Conservation (phyloP, 768 basidiomycete genomes). For the Lactarius vividus region DNA sequence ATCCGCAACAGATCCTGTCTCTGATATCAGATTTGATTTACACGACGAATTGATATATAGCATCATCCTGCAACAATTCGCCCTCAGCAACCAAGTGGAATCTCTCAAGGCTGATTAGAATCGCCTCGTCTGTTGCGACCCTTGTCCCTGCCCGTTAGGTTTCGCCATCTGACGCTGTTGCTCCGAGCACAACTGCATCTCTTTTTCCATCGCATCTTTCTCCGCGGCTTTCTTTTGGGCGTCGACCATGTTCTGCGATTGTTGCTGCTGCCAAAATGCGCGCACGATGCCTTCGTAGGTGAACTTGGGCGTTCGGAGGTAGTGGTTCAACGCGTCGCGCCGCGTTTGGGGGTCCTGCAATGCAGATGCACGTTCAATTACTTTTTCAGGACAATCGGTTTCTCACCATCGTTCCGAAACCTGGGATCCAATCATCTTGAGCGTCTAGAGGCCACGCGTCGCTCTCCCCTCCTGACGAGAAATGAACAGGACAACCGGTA, state of each 20-base stretch:
- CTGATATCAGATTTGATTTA: background rate
- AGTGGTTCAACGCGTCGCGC: slow-evolving; percentile 13
- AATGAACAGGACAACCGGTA: background rate
- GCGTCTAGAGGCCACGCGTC: slow-evolving; percentile 11
- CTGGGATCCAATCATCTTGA: slow-evolving; percentile 18
- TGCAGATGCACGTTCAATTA: background rate
- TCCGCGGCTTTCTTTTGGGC: slow-evolving; percentile 13
- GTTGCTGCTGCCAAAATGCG: slow-evolving; percentile 17
- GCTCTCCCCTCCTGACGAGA: background rate
- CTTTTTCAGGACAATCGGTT: background rate
- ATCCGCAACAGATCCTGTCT: too few species aligned
- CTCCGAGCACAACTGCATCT: slow-evolving; percentile 4
- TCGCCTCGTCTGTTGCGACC: slow-evolving; percentile 12
- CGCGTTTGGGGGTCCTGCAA: slow-evolving; percentile 18
- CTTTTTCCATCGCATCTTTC: slow-evolving; percentile 16
- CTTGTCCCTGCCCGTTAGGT: slow-evolving; percentile 19
- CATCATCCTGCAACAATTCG: background rate
- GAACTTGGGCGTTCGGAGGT: slow-evolving; percentile 16
- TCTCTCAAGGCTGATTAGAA: background rate
- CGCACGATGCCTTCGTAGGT: slow-evolving; percentile 18
- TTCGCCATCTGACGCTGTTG: slow-evolving; percentile 11
- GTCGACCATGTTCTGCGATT: slow-evolving; percentile 7
- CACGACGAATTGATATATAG: background rate
- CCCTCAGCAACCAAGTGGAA: background rate
- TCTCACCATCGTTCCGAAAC: slow-evolving; percentile 18